Conservation (phyloP, 208 protist genomes). For the Trypanosoma vivax region DNA sequence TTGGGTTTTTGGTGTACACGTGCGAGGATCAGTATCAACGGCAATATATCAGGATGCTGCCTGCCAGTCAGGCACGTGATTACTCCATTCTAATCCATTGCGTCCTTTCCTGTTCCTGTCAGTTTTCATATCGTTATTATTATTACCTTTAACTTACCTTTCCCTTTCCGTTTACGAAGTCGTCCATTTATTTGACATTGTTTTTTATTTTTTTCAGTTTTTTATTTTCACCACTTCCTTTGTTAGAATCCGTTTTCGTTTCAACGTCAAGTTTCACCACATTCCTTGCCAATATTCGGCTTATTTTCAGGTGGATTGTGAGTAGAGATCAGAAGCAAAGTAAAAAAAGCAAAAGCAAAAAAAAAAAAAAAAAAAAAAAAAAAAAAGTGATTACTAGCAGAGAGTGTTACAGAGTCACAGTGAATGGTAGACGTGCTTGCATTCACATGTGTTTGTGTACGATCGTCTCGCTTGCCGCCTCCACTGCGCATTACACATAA, state of each 20-base stretch:
- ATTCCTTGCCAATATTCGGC: background rate
- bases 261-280: background rate
- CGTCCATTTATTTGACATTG: background rate
- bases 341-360: background rate
- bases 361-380: background rate
- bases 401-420: background rate
- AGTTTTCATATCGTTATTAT: background rate
- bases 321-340: conserved; percentile 2
- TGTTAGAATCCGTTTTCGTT: conserved; percentile 1
- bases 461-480: no score
- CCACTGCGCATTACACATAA: no score
- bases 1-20: background rate
- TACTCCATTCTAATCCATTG: no score
- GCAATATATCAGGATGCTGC: no score
- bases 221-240: background rate
- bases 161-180: conserved; percentile 1
- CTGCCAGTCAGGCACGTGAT: no score
- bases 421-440: no score
- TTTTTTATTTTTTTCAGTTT: conserved; percentile 16
- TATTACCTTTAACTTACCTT: conserved; percentile 2
- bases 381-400: background rate
- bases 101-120: background rate
- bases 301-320: background rate
- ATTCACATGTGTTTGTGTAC: no score
- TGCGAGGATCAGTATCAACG: no score